A percentile compares a stretch with the other conserved stretches of the same genome.
Evolutionary conservation across 225 moss, liverwort and hornwort genomes (phyloP).

Genomic region (Antitrichia curtipendula): DNA sequence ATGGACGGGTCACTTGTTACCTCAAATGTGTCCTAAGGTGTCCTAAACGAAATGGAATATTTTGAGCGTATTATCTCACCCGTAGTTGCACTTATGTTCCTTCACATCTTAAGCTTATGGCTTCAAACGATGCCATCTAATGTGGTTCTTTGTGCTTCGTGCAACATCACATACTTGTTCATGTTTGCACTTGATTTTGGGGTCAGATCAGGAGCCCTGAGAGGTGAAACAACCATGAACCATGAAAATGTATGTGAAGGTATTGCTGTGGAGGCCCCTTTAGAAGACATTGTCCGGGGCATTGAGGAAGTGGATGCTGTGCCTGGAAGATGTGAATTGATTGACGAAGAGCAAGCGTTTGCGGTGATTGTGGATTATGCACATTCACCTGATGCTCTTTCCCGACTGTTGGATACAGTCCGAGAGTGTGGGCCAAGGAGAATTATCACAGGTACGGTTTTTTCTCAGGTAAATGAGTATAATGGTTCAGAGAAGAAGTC

Average conservation of each 20-base stretch:
- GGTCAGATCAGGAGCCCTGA: background rate
- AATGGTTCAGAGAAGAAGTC: background rate
- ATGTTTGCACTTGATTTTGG: background rate
- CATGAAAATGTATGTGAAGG: conserved; percentile 9
- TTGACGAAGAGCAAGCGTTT: conserved; percentile 98
- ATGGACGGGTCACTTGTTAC: background rate
- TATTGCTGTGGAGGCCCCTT: conserved; percentile 75
- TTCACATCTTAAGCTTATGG: background rate
- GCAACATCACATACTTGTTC: background rate
- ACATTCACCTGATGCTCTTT: conserved; percentile 85
- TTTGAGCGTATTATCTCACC: background rate
- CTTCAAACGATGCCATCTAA: background rate
- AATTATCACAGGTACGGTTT: conserved; percentile 65
- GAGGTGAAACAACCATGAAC: background rate
- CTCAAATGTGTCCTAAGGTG: background rate
- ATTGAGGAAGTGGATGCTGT: conserved; percentile 99
- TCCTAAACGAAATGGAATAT: background rate
- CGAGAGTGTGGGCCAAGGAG: conserved; percentile 92
- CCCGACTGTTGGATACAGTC: conserved; percentile 83
- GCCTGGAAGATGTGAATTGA: conserved; percentile 87
- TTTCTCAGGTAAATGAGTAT: background rate
- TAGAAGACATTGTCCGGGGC: conserved; percentile 81
- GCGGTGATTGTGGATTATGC: conserved; percentile 98
- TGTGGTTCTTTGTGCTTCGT: background rate
- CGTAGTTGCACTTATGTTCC: background rate